phyloP scores from a whole-genome alignment of 345 rosid species.

The Microthlaspi erraticum region DNA sequence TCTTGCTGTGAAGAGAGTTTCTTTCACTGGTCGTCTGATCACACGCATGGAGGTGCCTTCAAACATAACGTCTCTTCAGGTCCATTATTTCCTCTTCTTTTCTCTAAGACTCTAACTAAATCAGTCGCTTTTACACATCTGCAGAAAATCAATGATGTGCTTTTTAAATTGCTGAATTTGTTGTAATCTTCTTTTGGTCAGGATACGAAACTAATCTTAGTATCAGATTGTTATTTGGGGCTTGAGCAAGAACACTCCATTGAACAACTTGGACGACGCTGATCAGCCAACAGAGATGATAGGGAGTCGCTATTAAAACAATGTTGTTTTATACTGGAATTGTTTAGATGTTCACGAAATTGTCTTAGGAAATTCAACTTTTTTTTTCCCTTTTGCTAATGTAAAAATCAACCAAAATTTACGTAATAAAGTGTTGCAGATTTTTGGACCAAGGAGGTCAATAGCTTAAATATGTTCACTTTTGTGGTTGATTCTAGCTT shows the following conservation, averaged over 20 bases:
- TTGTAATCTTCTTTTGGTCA: slow-evolving; percentile 38
- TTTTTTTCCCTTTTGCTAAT: background rate
- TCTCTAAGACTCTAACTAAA: background rate
- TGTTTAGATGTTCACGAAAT: background rate
- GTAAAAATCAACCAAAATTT: background rate
- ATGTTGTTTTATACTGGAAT: background rate
- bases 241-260: slow-evolving; percentile 79
- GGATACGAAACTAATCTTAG: slow-evolving; percentile 73
- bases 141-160: background rate
- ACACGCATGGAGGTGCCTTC: slow-evolving; percentile 82
- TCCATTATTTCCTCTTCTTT: slow-evolving; percentile 27
- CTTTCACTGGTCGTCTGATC: slow-evolving; percentile 67
- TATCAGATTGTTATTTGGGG: slow-evolving; percentile 95
- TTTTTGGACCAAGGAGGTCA: background rate
- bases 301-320: background rate
- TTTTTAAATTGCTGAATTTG: background rate
- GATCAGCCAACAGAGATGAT: slow-evolving; percentile 23
- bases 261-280: slow-evolving; percentile 51
- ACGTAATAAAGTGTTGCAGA: background rate
- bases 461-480: slow-evolving; percentile 4
- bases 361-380: background rate
- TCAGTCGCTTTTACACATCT: background rate
- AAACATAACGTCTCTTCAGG: slow-evolving; percentile 59
- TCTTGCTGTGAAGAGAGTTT: slow-evolving; percentile 86
- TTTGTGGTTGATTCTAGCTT: background rate